A percentile compares a stretch with the other conserved stretches of the same genome.
Conservation (phyloP, 495 filamentous ascomycete species). For the Schizothecium vesticola region DNA sequence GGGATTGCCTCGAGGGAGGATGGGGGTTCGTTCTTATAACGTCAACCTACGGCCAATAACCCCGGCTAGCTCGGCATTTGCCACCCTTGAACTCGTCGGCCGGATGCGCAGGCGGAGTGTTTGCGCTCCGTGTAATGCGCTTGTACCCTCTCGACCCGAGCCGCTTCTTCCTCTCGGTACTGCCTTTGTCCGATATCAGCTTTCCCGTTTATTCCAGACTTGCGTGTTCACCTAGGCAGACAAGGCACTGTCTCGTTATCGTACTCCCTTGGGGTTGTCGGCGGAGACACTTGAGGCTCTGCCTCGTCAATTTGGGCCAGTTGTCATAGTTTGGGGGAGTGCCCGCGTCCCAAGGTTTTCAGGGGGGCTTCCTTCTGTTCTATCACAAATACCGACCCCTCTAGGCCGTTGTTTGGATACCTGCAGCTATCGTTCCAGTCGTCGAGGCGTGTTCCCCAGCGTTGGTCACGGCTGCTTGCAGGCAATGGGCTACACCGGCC, state of each 20-base stretch:
- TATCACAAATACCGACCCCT: not conserved
- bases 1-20: not conserved
- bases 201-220: not conserved
- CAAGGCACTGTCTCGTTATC: not conserved
- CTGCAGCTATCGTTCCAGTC: no score
- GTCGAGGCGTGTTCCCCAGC: no score
- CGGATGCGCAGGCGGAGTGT: not conserved
- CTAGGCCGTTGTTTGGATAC: no score
- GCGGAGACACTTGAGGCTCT: not conserved
- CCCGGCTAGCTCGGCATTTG: not conserved
- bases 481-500: no score
- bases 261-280: not conserved
- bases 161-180: not conserved
- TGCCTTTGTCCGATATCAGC: not conserved
- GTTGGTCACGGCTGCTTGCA: no score
- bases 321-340: not conserved
- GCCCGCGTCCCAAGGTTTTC: not conserved
- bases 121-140: not conserved
- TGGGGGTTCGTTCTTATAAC: not conserved
- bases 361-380: no score
- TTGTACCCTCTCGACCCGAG: not conserved
- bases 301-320: not conserved
- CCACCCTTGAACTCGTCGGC: not conserved
- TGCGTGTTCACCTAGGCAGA: not conserved
- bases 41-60: not conserved